Evolutionary conservation across 2,329 filamentous ascomycete genomes (phyloP).

Genomic region (Alternaria sp.): DNA sequence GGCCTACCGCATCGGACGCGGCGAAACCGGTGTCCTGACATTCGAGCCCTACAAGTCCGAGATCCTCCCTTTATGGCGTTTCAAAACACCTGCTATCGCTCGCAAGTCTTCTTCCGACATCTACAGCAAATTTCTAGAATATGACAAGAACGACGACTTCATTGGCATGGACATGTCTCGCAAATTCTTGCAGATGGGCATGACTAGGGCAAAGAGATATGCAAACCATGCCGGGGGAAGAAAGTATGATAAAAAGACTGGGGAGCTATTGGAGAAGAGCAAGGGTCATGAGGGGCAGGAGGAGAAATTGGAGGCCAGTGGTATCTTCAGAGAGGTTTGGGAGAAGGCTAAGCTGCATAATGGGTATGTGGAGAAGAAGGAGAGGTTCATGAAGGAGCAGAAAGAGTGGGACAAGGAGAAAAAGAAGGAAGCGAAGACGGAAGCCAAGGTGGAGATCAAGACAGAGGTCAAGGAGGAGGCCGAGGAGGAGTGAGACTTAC

Average conservation of each 20-base stretch:
- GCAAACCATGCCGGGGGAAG: slow-evolving; percentile 65
- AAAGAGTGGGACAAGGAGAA: slow-evolving; percentile 51
- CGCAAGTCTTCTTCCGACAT: slow-evolving; percentile 60
- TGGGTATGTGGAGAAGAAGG: slow-evolving; percentile 57
- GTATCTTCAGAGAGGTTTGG: slow-evolving; percentile 62
- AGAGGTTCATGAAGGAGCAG: slow-evolving; percentile 59
- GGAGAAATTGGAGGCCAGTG: slow-evolving; percentile 62
- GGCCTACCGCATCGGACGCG: slow-evolving; percentile 66
- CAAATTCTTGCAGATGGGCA: slow-evolving; percentile 73
- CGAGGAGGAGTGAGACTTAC: not conserved
- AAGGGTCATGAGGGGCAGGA: slow-evolving; percentile 55
- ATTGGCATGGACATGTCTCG: slow-evolving; percentile 72
- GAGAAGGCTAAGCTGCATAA: slow-evolving; percentile 57
- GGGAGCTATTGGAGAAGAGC: slow-evolving; percentile 57
- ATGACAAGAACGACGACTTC: slow-evolving; percentile 63
- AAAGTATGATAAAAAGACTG: slow-evolving; percentile 60
- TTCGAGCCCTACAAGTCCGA: slow-evolving; percentile 71
- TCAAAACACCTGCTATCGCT: slow-evolving; percentile 64
- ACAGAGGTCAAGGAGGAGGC: not conserved
- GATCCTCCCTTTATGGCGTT: slow-evolving; percentile 68
- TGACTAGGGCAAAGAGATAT: slow-evolving; percentile 69
- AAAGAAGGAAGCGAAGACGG: slow-evolving; percentile 13
- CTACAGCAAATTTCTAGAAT: slow-evolving; percentile 62
- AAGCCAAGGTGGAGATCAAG: slow-evolving; percentile 4
- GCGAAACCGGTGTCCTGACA: slow-evolving; percentile 68